Conservation (phyloP, 2,329 filamentous ascomycete genomes). For the Lachnellula hyalina region DNA sequence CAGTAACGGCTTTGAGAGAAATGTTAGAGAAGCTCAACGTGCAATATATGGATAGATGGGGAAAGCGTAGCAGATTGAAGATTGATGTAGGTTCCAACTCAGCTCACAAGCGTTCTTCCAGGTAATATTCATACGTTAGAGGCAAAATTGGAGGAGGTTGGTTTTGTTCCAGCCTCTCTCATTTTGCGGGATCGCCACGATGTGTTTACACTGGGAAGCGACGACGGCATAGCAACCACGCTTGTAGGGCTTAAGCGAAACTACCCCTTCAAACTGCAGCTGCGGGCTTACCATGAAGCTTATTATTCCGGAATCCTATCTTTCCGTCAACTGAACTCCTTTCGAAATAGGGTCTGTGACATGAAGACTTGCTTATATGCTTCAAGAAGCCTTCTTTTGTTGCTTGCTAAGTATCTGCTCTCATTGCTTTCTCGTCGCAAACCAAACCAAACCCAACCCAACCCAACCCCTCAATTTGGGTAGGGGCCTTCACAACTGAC, state of each 20-base stretch:
- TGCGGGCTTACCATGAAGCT: background rate
- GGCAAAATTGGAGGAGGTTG: background rate
- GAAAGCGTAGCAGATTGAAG: constrained; percentile 1
- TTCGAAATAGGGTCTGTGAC: background rate
- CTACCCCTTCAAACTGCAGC: background rate
- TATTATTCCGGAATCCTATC: background rate
- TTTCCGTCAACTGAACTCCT: background rate
- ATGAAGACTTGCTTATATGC: background rate
- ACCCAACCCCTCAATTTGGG: too few relatives aligned
- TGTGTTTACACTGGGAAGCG: background rate
- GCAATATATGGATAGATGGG: background rate
- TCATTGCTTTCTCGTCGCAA: too few relatives aligned
- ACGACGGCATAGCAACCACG: background rate
- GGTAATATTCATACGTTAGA: background rate
- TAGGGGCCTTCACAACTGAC: too few relatives aligned
- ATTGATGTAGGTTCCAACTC: constrained; percentile 1
- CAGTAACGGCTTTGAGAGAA: background rate
- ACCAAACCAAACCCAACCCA: too few relatives aligned
- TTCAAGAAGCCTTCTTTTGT: too few relatives aligned
- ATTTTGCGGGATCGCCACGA: background rate
- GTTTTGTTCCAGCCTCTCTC: background rate
- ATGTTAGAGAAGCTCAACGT: background rate
- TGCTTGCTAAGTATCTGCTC: too few relatives aligned
- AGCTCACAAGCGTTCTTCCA: background rate
- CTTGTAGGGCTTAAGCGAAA: background rate